Evolutionary conservation across 345 rosid genomes (phyloP).

Genomic region (Citrus australasica): DNA sequence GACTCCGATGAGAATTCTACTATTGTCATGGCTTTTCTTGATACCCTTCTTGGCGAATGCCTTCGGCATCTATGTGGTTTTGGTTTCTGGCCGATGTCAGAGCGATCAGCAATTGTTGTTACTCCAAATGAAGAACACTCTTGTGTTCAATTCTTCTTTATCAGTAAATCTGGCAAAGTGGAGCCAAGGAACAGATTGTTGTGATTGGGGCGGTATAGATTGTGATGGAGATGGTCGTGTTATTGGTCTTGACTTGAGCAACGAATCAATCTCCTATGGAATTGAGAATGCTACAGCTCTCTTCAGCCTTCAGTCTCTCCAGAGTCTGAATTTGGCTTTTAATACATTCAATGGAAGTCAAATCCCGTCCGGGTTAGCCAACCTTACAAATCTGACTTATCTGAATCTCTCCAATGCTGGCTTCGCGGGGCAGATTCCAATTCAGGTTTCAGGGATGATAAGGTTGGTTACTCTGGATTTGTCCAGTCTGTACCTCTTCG

Average conservation of each 20-base stretch:
- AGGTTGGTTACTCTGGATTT: slow-evolving; percentile 34
- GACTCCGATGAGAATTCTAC: slow-evolving; percentile 6
- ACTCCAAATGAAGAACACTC: neutral
- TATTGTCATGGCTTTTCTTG: neutral
- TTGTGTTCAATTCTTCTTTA: neutral
- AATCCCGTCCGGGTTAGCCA: neutral
- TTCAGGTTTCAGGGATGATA: slow-evolving; percentile 10
- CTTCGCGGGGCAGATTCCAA: slow-evolving; percentile 35
- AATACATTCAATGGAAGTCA: neutral
- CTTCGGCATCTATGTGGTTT: neutral
- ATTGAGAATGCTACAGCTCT: slow-evolving; percentile 16
- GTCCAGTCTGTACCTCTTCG: neutral
- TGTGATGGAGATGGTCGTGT: slow-evolving; percentile 17
- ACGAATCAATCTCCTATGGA: slow-evolving; percentile 19
- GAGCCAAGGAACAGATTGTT: slow-evolving; percentile 17
- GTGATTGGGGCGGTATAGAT: slow-evolving; percentile 17
- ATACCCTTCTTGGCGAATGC: neutral
- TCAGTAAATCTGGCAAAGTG: neutral
- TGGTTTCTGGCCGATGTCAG: slow-evolving; percentile 20
- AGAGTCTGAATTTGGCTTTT: slow-evolving; percentile 6
- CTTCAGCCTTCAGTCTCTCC: slow-evolving; percentile 15
- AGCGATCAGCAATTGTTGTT: slow-evolving; percentile 7
- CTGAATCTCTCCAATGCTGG: slow-evolving; percentile 37
- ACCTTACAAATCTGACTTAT: neutral
- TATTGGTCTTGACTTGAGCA: slow-evolving; percentile 27